Base-by-base conservation (phyloP, 805 yeast genomes). In the Yamadazyma kitorensis region DNA sequence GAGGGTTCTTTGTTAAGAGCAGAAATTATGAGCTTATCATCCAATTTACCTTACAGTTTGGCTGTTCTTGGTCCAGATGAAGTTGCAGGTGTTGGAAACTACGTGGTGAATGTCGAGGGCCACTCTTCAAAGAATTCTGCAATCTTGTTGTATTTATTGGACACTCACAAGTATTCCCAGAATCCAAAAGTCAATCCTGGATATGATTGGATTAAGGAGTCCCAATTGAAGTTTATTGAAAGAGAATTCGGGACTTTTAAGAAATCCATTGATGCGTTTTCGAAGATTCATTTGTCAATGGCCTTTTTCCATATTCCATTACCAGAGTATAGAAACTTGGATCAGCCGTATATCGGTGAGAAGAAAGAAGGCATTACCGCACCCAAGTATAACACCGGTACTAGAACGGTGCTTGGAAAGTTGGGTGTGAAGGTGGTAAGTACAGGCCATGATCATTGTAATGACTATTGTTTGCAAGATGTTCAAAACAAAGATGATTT, bases 371-470 rank as follows among this genome's bases (percentile, higher is more conserved):
- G 78, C 0, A 73, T 85, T 6, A 83, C 93, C 1, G 91, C 94
- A 0, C 93, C 97, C 4, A 64, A 54, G 19, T 69, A 74, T 52
- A 82, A 89, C 52, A 64, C 87, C 0, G 82, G 84, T 6, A 82
- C 83, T 33, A 64, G 87, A 33, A 60, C 70, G 6, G 60, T 74
- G 0, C 61, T 93, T 17, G 69, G 70, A 5, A 61, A 72, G n/a
- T 42, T 85, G 6, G 94, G 91, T 0, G 88, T 93, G 1, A 64
- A 74, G 19, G 86, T 86, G 0, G 76, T 80, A 0, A 69, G 82
- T 35, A 95, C 86, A 11, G 98, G 98, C 0, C 98, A 93, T 55
- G 98, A 93, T 52, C 98, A 93, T 56, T 85, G 87, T 48, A 93
- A 93, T 57, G 98, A 93, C 52, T 93, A 75, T 55, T 93, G 98